Base-by-base conservation (phyloP, 176 grass and related monocot genomes). In the Paspalum vaginatum region DNA sequence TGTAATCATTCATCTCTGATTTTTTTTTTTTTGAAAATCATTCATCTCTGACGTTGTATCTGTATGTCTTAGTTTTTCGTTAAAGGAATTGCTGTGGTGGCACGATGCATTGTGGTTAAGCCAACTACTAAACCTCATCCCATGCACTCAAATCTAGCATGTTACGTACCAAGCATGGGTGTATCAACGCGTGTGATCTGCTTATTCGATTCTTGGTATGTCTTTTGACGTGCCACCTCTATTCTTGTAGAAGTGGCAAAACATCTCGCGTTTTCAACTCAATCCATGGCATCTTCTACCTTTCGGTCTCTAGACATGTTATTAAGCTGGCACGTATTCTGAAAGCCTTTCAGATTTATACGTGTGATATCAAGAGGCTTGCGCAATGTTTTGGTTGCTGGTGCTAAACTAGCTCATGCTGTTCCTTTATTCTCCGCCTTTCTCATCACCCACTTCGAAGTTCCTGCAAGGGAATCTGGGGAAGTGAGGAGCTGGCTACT, bases 401-500 rank as follows among this genome's bases (percentile, higher is more conserved):
- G 22, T 43, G 20, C 11, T 15, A 48, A 8, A 24, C 9, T 43
- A 64, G 24, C 44, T 64, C 59, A 63, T 32, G 44, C 25, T 45
- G 64, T 50, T 57, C 20, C 48, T 80, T 80, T 42, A 43, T 55
- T 51, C 61, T 43, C 63, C 51, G 11, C 44, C 60, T 51, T 78
- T 39, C 44, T 9, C 8, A 26, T 66, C 63, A 24, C 48, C 38
- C 8, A 25, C 45, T 4, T 22, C 12, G 14, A 41, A 74, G 37
- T n/a, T 21, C 10, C 41, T 72, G 57, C 21, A 47, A 20, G 1
- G 27, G 75, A 77, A 63, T 63, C 16, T 11, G 9, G 22, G 5
- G 10, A 61, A 61, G 8, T 9, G 74, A 20, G 43, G 22, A 61
- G 24, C 5, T 48, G 74, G 57, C 21, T 62, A 32, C 74, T 77